Base-by-base conservation (phyloP, 2,329 filamentous ascomycete species). In the Trichoderma sp. region DNA sequence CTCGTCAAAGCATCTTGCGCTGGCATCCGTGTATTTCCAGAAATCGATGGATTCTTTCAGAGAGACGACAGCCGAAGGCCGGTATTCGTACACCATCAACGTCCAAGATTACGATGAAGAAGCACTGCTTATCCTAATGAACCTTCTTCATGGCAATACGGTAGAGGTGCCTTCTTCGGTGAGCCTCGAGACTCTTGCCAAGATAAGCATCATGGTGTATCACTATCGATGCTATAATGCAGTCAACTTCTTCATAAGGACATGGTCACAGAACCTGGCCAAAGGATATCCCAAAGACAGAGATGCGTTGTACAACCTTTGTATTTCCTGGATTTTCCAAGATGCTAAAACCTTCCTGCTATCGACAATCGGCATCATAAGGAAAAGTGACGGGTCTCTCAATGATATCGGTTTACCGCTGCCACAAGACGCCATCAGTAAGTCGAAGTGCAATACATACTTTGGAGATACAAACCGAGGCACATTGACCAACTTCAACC, bases 151-250 rank as follows among this genome's bases (percentile, higher is more conserved):
- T 69, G 74, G 77, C 51, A 75, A 74, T 4, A 75, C 73, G 9
- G 67, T 72, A n/a, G 74, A 76, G 45, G 73, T 83, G 10, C 79
- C 80, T 1, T 69, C 2, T 19, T 45, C 64, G 1, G 67, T 82
- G 0, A 71, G 69, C 39, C 68, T 82, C 3, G 76, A 81, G 12
- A 71, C 74, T 9, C 73, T 84, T 9, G 76, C 75, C 14, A 78
- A 80, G 56, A 72, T 83, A 3, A 78, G 79, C 7, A 72, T 78
- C 2, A 70, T 83, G 15, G 76, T 80, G 3, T 77, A 82, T 66
- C 77, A 76, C 41, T 80, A 80, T 67, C 71, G 75, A 54, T 79
- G 79, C 67, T 69, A 74, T 7, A 79, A 82, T 55, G 76, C 77
- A 0, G 75, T 81, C 0, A 75, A 81, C 44, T 67, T 77, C 0